Evolutionary conservation across 2,329 filamentous ascomycete genomes (phyloP), one percentile per base, ranked within the genome.

Genomic region (Aspergillus sp.): DNA sequence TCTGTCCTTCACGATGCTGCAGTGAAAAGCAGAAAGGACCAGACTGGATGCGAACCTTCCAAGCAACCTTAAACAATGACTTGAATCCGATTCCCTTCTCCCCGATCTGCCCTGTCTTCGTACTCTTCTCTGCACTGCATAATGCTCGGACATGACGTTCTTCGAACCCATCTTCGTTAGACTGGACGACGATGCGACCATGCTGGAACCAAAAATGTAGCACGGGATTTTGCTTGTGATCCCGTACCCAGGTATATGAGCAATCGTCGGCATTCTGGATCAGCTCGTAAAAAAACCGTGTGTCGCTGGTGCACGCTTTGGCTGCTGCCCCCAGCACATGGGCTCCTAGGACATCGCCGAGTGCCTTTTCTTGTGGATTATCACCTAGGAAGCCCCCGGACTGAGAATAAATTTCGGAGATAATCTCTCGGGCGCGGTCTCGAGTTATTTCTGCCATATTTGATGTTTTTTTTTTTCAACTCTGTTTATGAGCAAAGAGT

Each of bases 11-110:
- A 15, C 15, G 40, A 19, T 50, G 40, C 46, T 27, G 50, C 47
- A 60, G 39, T 11, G 55, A 33, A 14, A 60, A 60, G 15, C 43
- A 54, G 14, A 60, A 60, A 3, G 37, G 45, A 4, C 58, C 55
- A 2, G 58, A 60, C 31, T 57, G 58, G 15, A 57, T 31, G 4
- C 47, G 44, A 2, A 53, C 49, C 23, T 55, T 44, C 7, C n/a
- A 39, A 2, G 50, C 50, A 39, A 60, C 44, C 4, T 33, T 47
- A 6, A 47, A 50, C 3, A 25, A 17, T 0, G 45, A 57, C 27
- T 37, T 39, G 11, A 50, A 39, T 0, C 11, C 19, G 12, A 47
- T 46, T 8, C 23, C 35, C 8, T 55, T 55, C 25, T 55, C 45
- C 3, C 43, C 37, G 23, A 44, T 33, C 17, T 55, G 27, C 9